phyloP scores from a whole-genome alignment of 1,284 basidiomycete species.

The Leccinum variabile region DNA sequence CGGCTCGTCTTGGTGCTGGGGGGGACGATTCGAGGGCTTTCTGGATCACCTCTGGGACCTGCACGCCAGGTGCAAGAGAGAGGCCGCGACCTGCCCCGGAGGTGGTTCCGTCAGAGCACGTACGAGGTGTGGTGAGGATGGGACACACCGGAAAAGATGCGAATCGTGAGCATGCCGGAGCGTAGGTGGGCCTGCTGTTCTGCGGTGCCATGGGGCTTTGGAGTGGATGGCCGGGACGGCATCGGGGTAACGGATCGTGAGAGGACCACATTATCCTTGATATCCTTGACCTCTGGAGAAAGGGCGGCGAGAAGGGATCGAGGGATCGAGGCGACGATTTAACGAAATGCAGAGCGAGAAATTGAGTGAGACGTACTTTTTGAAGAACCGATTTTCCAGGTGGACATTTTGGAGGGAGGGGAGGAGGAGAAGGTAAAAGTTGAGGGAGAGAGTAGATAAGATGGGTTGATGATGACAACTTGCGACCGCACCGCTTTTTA shows the following conservation, averaged over 20 bases:
- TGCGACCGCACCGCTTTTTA: background rate
- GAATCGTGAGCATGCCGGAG: slow-evolving; percentile 82
- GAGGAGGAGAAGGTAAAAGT: background rate
- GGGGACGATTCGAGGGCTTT: slow-evolving; percentile 67
- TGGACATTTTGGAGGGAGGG: background rate
- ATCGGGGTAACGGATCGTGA: slow-evolving; percentile 76
- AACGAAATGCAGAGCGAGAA: background rate
- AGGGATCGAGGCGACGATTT: background rate
- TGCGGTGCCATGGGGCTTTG: slow-evolving; percentile 56
- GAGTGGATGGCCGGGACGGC: slow-evolving; percentile 69
- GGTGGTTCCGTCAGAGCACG: background rate
- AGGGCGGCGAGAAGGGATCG: slow-evolving; percentile 3
- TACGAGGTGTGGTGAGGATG: background rate
- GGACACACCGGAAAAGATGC: slow-evolving; percentile 78
- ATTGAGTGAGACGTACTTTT: slow-evolving; percentile 37
- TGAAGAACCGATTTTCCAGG: slow-evolving; percentile 46
- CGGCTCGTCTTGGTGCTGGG: slow-evolving; percentile 51
- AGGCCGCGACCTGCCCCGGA: slow-evolving; percentile 63
- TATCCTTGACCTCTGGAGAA: slow-evolving; percentile 60
- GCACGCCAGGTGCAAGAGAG: slow-evolving; percentile 68
- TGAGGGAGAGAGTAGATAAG: background rate
- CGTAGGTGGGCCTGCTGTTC: slow-evolving; percentile 59
- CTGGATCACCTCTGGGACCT: slow-evolving; percentile 85
- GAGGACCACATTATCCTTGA: slow-evolving; percentile 61
- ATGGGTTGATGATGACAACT: background rate